Evolutionary conservation across 2,329 filamentous ascomycete species (phyloP).

Genomic region (Sphaerulina populicola): DNA sequence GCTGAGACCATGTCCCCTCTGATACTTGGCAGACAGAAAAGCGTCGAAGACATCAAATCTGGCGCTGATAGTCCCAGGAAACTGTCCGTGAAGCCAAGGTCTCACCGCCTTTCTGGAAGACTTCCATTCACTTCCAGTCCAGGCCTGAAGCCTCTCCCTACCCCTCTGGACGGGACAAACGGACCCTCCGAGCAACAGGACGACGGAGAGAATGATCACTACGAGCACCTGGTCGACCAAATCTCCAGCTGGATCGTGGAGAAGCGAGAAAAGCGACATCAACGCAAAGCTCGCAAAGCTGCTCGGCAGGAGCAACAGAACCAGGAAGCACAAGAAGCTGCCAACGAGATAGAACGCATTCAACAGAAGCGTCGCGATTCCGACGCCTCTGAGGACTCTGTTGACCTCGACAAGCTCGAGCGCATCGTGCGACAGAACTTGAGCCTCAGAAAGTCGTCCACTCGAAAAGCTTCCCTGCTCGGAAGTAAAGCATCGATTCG

Average conservation of each 20-base stretch:
- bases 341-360: not conserved
- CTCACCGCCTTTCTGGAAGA: slow-evolving; percentile 37
- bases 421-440: slow-evolving; percentile 62
- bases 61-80: slow-evolving; percentile 31
- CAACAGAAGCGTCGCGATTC: slow-evolving; percentile 13
- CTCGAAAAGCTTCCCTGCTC: slow-evolving; percentile 16
- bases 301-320: slow-evolving; percentile 9
- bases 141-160: slow-evolving; percentile 16
- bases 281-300: slow-evolving; percentile 32
- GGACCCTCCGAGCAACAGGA: slow-evolving; percentile 11
- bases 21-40: slow-evolving; percentile 40
- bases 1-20: slow-evolving; percentile 42
- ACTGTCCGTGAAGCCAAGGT: slow-evolving; percentile 34
- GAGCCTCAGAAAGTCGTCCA: slow-evolving; percentile 26
- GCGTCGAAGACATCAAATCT: slow-evolving; percentile 37
- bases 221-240: slow-evolving; percentile 45
- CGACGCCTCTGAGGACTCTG: slow-evolving; percentile 19
- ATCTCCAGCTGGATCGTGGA: slow-evolving; percentile 76
- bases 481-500: slow-evolving; percentile 24
- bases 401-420: slow-evolving; percentile 70
- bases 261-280: slow-evolving; percentile 61
- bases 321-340: slow-evolving; percentile 1
- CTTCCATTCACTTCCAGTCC: slow-evolving; percentile 27
- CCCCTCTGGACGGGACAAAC: slow-evolving; percentile 9
- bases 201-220: slow-evolving; percentile 13